phyloP scores from a whole-genome alignment of 2,329 filamentous ascomycete species.

The Paraconiothyrium sp. region DNA sequence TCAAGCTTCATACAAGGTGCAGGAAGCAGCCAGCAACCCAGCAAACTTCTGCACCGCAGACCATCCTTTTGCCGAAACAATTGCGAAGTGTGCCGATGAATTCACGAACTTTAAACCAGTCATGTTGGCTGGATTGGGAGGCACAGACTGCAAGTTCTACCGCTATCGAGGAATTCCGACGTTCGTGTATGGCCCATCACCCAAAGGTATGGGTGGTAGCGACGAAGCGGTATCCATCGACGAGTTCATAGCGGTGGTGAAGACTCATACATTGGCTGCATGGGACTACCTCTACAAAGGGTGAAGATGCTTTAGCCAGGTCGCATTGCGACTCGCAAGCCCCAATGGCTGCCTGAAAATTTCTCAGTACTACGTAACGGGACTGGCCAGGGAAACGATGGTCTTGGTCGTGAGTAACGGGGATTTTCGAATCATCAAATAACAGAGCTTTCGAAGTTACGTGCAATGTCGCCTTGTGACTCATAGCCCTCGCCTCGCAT shows the following conservation, averaged over 20 bases:
- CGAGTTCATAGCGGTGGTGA: constrained; percentile 15
- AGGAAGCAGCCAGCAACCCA: constrained; percentile 49
- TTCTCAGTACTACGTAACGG: neutral
- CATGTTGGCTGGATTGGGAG: constrained; percentile 51
- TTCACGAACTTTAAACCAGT: constrained; percentile 18
- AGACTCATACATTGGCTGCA: constrained; percentile 17
- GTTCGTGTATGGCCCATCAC: constrained; percentile 49
- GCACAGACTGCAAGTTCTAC: constrained; percentile 55
- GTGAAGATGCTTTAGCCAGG: no score
- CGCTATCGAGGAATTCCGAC: constrained; percentile 49
- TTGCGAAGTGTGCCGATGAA: constrained; percentile 27
- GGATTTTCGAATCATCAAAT: neutral
- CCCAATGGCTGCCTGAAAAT: constrained; percentile 16
- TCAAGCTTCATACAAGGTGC: constrained; percentile 39
- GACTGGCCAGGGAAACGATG: neutral
- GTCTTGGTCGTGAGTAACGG: neutral
- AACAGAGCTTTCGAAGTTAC: neutral
- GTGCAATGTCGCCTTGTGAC: neutral
- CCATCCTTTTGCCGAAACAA: constrained; percentile 44
- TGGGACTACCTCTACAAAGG: constrained; percentile 15
- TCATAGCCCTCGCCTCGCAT: neutral
- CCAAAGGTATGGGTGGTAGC: constrained; percentile 36
- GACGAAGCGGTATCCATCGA: constrained; percentile 21
- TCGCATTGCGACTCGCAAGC: no score
- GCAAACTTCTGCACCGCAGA: constrained; percentile 42